phyloP scores from a whole-genome alignment of 2,329 filamentous ascomycete species.

The Tolypocladium sp. region DNA sequence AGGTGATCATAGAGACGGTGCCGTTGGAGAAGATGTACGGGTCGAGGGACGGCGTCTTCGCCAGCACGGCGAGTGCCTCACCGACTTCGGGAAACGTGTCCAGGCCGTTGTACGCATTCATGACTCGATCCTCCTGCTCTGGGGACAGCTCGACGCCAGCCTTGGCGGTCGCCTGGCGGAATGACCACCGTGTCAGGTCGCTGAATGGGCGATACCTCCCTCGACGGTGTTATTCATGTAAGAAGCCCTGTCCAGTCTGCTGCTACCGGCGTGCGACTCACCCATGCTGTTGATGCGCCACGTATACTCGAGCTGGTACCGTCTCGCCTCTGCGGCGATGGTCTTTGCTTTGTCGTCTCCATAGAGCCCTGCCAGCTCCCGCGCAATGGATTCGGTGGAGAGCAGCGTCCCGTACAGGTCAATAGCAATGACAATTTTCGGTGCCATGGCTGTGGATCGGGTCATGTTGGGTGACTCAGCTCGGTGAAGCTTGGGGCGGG shows the following conservation, averaged over 20 bases:
- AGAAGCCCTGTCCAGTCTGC: not conserved
- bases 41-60: constrained; percentile 28
- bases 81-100: constrained; percentile 56
- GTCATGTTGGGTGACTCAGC: not conserved
- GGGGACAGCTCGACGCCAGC: constrained; percentile 33
- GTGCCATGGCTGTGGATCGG: constrained; percentile 8
- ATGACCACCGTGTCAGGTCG: constrained; percentile 30
- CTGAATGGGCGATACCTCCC: constrained; percentile 43
- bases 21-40: constrained; percentile 65
- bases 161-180: constrained; percentile 57
- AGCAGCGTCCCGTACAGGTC: constrained; percentile 70
- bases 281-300: constrained; percentile 71
- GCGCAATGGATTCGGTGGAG: constrained; percentile 59
- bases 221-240: constrained; percentile 17
- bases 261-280: constrained; percentile 22
- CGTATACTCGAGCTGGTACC: constrained; percentile 68
- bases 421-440: constrained; percentile 50
- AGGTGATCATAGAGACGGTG: constrained; percentile 50
- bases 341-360: constrained; percentile 45
- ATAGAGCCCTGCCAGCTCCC: constrained; percentile 47
- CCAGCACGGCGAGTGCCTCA: constrained; percentile 39
- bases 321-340: constrained; percentile 54
- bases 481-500: not conserved
- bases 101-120: constrained; percentile 57
- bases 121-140: constrained; percentile 37